Evolutionary conservation across 2,329 filamentous ascomycete genomes (phyloP).

Genomic region (Sarocladiaceae sp.): DNA sequence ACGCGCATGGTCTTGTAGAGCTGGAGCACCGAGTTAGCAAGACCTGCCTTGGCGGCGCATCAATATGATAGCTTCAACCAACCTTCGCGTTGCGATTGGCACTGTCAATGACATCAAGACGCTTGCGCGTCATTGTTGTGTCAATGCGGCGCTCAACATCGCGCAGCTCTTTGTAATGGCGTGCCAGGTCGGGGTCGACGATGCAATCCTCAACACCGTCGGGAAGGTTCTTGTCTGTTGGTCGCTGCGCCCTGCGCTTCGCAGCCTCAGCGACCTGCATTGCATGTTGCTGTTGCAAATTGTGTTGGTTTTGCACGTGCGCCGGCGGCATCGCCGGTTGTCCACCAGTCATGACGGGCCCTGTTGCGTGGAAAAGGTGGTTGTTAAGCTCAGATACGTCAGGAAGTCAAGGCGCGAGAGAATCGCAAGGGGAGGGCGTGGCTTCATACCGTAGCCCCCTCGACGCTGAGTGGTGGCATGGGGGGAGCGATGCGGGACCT

Average conservation of each 20-base stretch:
- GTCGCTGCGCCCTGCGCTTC: conserved; percentile 78
- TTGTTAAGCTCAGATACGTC: conserved; percentile 4
- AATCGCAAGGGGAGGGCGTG: conserved; percentile 4
- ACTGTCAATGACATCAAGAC: conserved; percentile 81
- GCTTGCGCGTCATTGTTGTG: conserved; percentile 88
- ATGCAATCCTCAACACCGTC: conserved; percentile 80
- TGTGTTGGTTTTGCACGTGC: conserved; percentile 35
- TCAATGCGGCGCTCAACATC: conserved; percentile 85
- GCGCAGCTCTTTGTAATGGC: conserved; percentile 75
- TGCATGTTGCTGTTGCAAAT: conserved; percentile 39
- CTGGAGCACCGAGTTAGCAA: conserved; percentile 27
- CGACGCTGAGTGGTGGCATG: conserved; percentile 43
- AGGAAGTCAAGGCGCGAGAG: conserved; percentile 8
- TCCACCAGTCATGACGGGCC: conserved; percentile 8
- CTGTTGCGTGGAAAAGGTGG: conserved; percentile 6
- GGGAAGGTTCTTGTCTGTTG: conserved; percentile 90
- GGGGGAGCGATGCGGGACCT: conserved; percentile 40
- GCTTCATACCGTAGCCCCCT: conserved; percentile 44
- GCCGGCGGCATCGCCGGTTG: conserved; percentile 26
- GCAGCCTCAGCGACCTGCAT: conserved; percentile 53
- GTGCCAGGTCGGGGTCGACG: conserved; percentile 68
- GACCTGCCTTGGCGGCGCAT: not conserved
- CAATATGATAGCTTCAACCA: conserved; percentile 8
- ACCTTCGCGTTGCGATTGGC: conserved; percentile 69
- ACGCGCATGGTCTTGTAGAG: conserved; percentile 80